Evolutionary conservation across 2,329 filamentous ascomycete genomes (phyloP).

Genomic region (Ophiostoma fasciatum): DNA sequence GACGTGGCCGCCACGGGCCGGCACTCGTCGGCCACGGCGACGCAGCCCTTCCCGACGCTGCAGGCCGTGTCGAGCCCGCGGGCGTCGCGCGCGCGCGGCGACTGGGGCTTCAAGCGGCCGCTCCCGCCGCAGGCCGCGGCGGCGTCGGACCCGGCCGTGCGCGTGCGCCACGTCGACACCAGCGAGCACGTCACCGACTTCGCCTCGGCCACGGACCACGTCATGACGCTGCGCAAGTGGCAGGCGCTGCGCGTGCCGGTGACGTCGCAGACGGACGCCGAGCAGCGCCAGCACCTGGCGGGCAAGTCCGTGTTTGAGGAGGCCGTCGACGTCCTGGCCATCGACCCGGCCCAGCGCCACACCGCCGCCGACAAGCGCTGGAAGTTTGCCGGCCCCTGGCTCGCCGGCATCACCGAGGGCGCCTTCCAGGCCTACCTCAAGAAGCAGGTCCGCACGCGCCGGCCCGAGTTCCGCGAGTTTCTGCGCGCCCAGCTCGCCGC

Average conservation of each 20-base stretch:
- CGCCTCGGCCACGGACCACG: conserved; percentile 66
- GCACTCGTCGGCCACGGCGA: conserved; percentile 52
- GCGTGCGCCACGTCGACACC: conserved; percentile 67
- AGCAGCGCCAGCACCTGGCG: conserved; percentile 13
- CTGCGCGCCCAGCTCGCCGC: conserved; percentile 34
- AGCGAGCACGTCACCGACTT: conserved; percentile 85
- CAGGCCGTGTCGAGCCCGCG: conserved; percentile 68
- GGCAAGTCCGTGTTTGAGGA: conserved; percentile 45
- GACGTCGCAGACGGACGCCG: conserved; percentile 11
- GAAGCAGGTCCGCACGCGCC: conserved; percentile 36
- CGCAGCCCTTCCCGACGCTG: conserved; percentile 63
- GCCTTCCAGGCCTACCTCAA: conserved; percentile 42
- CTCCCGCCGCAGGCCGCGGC: conserved; percentile 64
- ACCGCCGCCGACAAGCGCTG: conserved; percentile 36
- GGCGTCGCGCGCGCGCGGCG: conserved; percentile 58
- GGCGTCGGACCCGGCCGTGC: conserved; percentile 58
- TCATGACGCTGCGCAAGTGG: conserved; percentile 69
- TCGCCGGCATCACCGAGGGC: conserved; percentile 46
- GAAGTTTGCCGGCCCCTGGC: conserved; percentile 54
- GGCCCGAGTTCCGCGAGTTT: conserved; percentile 38
- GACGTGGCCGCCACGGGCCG: conserved; percentile 31
- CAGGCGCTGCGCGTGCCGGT: conserved; percentile 67
- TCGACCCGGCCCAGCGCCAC: conserved; percentile 19
- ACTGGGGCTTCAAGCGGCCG: conserved; percentile 85
- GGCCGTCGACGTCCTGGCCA: conserved; percentile 36